A percentile compares a stretch with the other conserved stretches of the same genome.
These are phyloP conservation scores for Aspergillus nidulans DNA, from an alignment of 495 filamentous ascomycete species.

Conservation along the genomic window DNA sequence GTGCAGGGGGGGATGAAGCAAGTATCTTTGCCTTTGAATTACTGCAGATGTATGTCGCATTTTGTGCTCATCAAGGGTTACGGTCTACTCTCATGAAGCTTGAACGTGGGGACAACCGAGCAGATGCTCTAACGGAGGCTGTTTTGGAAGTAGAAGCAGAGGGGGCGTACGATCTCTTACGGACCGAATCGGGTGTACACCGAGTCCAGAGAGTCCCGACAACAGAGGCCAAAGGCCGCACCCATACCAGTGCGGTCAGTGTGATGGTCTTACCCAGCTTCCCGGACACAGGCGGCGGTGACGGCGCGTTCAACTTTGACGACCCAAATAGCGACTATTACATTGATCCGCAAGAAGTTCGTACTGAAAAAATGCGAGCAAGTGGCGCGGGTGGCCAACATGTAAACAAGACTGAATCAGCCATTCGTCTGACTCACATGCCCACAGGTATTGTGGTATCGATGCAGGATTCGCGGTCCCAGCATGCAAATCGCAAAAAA, in stretches of 20 bases:
- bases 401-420: slow-evolving; percentile 96
- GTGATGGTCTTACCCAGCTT: slow-evolving; percentile 90
- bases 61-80: slow-evolving; percentile 62
- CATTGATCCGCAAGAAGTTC: slow-evolving; percentile 80
- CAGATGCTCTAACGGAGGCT: slow-evolving; percentile 70
- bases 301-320: slow-evolving; percentile 58
- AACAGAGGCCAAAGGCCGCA: slow-evolving; percentile 84
- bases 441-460: slow-evolving; percentile 80
- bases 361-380: slow-evolving; percentile 84
- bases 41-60: slow-evolving; percentile 81
- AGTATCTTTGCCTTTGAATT: slow-evolving; percentile 83
- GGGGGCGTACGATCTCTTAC: slow-evolving; percentile 73
- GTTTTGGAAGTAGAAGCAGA: slow-evolving; percentile 76
- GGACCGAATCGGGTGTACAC: slow-evolving; percentile 89
- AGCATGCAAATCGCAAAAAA: slow-evolving; percentile 77
- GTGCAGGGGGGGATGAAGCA: slow-evolving; percentile 90
- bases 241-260: slow-evolving; percentile 86
- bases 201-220: slow-evolving; percentile 88
- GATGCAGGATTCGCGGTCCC: slow-evolving; percentile 91
- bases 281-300: slow-evolving; percentile 49
- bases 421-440: slow-evolving; percentile 86
- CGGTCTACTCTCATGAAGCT: slow-evolving; percentile 55
- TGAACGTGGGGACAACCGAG: slow-evolving; percentile 52
- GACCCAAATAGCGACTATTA: slow-evolving; percentile 89
- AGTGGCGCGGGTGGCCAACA: slow-evolving; percentile 93